Conservation (phyloP, 2,329 filamentous ascomycete genomes). For the Neopestalotiopsis sp. region DNA sequence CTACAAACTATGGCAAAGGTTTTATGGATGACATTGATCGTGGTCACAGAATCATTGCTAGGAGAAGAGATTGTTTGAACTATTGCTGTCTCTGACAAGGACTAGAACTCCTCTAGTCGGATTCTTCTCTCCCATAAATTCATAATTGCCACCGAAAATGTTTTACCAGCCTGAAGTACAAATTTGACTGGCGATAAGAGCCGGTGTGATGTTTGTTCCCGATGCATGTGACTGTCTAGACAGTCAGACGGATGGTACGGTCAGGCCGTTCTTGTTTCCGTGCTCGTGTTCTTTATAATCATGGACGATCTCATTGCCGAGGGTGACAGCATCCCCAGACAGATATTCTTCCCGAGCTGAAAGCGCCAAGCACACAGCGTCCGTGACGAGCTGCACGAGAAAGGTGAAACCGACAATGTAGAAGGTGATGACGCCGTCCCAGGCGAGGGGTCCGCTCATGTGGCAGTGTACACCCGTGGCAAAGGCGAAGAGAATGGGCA, state of each 20-base stretch:
- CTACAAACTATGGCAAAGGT: no score
- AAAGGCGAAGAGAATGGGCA: conserved; percentile 13
- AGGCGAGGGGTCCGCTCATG: conserved; percentile 9
- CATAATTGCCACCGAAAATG: no score
- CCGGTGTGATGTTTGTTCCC: no score
- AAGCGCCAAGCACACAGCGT: conserved; percentile 7
- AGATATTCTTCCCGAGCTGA: conserved; percentile 14
- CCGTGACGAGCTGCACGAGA: conserved; percentile 8
- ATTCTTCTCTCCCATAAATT: no score
- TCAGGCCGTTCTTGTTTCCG: neutral
- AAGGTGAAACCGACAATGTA: conserved; percentile 14
- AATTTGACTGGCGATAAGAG: no score
- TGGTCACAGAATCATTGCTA: no score
- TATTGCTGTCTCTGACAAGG: no score
- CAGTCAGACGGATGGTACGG: neutral
- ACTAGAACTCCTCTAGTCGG: no score
- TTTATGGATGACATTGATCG: no score
- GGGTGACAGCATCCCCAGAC: conserved; percentile 20
- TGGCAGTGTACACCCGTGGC: conserved; percentile 11
- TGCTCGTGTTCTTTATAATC: neutral
- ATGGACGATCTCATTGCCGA: neutral
- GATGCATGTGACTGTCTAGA: neutral
- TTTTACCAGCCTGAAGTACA: no score
- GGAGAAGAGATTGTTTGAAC: no score
- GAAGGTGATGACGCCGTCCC: conserved; percentile 13